These are phyloP conservation scores for Penicillium arizonense DNA, from an alignment of 495 filamentous ascomycete genomes.

Conservation along the genomic window DNA sequence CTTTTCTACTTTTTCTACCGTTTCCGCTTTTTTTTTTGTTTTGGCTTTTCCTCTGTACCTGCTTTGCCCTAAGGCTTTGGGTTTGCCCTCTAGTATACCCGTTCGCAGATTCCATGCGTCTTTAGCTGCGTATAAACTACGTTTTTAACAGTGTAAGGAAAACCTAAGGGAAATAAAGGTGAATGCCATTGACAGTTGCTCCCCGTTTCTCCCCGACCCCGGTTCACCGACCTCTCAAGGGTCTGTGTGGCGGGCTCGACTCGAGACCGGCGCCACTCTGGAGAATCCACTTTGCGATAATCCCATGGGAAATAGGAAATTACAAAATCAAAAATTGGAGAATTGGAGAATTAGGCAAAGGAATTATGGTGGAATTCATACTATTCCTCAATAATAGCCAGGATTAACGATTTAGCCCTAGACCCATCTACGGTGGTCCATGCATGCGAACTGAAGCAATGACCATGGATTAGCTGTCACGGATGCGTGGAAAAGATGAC, in stretches of 20 bases:
- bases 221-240: conserved; percentile 12
- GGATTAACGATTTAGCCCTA: not conserved
- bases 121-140: no score
- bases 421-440: conserved; percentile 6
- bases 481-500: not conserved
- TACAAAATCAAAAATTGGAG: not conserved
- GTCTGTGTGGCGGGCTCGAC: conserved; percentile 8
- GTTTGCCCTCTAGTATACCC: no score
- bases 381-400: not conserved
- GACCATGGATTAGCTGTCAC: not conserved
- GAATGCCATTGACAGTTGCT: not conserved
- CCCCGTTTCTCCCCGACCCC: conserved; percentile 9
- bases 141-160: no score
- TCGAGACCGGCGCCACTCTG: not conserved
- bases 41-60: conserved; percentile 6
- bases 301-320: no score
- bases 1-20: not conserved
- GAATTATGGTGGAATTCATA: not conserved
- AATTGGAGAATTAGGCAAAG: not conserved
- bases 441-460: not conserved
- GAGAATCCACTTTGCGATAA: conserved; percentile 1
- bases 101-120: no score
- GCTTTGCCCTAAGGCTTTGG: not conserved
- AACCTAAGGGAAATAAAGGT: not conserved
- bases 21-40: not conserved